Conservation (phyloP, 768 basidiomycete species). For the Amyloporia xantha region DNA sequence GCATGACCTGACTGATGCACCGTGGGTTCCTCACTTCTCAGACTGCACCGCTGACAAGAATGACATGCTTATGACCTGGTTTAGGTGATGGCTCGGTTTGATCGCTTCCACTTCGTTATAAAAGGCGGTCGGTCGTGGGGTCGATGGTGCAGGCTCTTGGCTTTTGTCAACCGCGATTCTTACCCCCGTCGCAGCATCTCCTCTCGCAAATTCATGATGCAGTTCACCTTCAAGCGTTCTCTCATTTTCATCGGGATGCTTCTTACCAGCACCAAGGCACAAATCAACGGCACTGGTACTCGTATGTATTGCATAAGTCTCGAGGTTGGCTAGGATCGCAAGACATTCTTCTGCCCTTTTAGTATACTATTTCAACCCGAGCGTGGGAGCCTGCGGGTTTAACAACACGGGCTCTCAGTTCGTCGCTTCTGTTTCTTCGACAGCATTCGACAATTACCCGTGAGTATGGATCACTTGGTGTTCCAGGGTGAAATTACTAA, state of each 20-base stretch:
- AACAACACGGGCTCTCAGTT: slow-evolving; percentile 30
- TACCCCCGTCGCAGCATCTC: neutral
- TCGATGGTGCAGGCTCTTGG: neutral
- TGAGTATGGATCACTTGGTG: slow-evolving; percentile 17
- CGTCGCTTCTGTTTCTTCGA: slow-evolving; percentile 31
- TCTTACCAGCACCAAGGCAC: slow-evolving; percentile 1
- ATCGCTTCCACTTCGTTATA: neutral
- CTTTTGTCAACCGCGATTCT: neutral
- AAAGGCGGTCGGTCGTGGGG: neutral
- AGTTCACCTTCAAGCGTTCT: neutral
- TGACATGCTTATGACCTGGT: no score
- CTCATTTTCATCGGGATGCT: neutral
- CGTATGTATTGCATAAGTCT: neutral
- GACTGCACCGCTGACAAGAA: no score
- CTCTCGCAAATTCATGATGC: neutral
- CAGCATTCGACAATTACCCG: slow-evolving; percentile 30
- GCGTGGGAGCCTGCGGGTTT: slow-evolving; percentile 34
- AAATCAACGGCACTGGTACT: slow-evolving; percentile 4
- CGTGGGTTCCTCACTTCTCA: no score
- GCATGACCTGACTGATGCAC: no score
- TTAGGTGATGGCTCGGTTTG: no score
- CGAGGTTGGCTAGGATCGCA: no score
- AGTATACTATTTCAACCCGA: slow-evolving; percentile 32
- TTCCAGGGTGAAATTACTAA: neutral
- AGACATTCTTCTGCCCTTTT: no score